Percentiles rank a stretch among this genome's conserved stretches.
phyloP scores from a whole-genome alignment of 1,284 basidiomycete species.

The Schizophyllum amplum region DNA sequence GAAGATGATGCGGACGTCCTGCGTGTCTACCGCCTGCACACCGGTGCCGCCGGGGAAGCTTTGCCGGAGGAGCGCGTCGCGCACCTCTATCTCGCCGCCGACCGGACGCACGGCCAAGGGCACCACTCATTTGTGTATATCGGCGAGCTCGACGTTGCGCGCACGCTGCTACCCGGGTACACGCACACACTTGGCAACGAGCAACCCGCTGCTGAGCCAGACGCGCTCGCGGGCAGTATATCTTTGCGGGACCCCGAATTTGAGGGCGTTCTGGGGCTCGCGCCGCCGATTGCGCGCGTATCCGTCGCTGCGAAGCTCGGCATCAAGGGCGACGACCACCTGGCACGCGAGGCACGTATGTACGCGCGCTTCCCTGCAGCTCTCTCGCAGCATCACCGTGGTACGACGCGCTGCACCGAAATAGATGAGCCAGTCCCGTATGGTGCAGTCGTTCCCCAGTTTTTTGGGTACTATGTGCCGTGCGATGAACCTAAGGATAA shows the following conservation, averaged over 20 bases:
- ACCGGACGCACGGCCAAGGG: neutral
- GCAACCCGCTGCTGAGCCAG: neutral
- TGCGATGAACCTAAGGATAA: slow-evolving; percentile 9
- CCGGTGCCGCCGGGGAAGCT: neutral
- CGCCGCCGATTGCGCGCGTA: slow-evolving; percentile 24
- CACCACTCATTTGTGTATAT: neutral
- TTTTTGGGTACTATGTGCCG: slow-evolving; percentile 43
- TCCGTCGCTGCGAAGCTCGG: slow-evolving; percentile 25
- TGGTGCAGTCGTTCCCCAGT: slow-evolving; percentile 42
- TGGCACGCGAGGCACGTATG: slow-evolving; percentile 29
- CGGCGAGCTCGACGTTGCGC: neutral
- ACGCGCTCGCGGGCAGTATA: neutral
- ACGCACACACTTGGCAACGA: neutral
- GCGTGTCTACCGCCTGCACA: neutral
- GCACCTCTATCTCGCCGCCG: neutral
- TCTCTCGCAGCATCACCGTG: slow-evolving; percentile 39
- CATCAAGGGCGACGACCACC: slow-evolving; percentile 20
- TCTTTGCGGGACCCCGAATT: neutral
- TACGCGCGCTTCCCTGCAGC: slow-evolving; percentile 36
- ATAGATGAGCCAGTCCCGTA: slow-evolving; percentile 29
- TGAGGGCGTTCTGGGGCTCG: slow-evolving; percentile 1
- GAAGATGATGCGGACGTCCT: neutral
- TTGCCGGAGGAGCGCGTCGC: neutral
- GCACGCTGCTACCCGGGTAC: neutral
- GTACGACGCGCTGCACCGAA: slow-evolving; percentile 8